Evolutionary conservation across 371 early-diverging fungal species (phyloP).

Genomic region (Catenaria anguillulae): DNA sequence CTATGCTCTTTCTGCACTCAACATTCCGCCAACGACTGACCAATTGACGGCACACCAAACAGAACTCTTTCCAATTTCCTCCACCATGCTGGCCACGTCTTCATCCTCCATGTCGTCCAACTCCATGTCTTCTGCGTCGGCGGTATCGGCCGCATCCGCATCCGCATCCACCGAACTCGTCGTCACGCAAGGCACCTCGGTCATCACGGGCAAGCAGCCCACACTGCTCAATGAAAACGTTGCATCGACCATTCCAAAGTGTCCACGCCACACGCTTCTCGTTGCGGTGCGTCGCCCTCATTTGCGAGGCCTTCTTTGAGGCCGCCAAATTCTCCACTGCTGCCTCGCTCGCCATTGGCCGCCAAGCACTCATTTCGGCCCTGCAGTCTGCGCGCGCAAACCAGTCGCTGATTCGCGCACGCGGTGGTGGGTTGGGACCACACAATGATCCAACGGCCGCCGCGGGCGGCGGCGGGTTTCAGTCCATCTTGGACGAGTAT

Average conservation of each 20-base stretch:
- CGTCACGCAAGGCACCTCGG: too few relatives aligned
- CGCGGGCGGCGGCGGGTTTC: too few relatives aligned
- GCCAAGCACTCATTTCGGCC: conserved; percentile 38
- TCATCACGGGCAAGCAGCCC: conserved; percentile 1
- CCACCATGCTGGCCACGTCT: too few relatives aligned
- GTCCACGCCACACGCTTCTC: conserved; percentile 28
- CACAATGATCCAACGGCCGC: background rate
- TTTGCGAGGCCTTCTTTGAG: conserved; percentile 38
- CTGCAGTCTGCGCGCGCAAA: conserved; percentile 34
- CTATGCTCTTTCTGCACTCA: too few relatives aligned
- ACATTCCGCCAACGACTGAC: too few relatives aligned
- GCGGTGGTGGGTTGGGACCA: background rate
- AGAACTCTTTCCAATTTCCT: too few relatives aligned
- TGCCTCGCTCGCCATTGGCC: conserved; percentile 37
- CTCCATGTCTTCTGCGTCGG: too few relatives aligned
- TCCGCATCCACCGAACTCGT: too few relatives aligned
- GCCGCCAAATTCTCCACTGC: conserved; percentile 42
- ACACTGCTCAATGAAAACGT: conserved; percentile 9
- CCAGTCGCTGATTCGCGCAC: conserved; percentile 3
- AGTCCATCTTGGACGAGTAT: conserved; percentile 39
- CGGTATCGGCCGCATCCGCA: too few relatives aligned
- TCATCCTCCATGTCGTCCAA: too few relatives aligned
- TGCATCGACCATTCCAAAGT: conserved; percentile 24
- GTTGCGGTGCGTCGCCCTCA: conserved; percentile 23
- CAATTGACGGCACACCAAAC: too few relatives aligned